Evolutionary conservation across 2,329 filamentous ascomycete genomes (phyloP).

Genomic region (Venturia asperata): DNA sequence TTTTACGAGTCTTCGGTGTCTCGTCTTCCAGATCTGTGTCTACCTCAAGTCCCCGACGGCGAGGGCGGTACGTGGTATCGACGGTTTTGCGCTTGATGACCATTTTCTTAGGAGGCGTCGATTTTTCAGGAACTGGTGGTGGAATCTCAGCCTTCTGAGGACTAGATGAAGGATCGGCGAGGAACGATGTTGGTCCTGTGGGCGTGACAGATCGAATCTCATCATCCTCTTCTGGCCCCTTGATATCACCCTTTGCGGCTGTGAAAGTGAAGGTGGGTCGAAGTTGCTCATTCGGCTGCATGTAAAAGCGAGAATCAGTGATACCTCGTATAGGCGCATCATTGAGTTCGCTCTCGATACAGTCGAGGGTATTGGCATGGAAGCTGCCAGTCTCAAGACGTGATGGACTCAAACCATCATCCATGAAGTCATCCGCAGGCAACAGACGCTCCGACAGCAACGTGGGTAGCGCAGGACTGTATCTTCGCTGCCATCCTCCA

Average conservation of each 20-base stretch:
- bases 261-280: background rate
- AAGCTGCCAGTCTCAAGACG: background rate
- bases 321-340: background rate
- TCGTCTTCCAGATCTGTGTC: background rate
- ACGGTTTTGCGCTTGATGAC: constrained; percentile 5
- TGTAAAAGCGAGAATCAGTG: constrained; percentile 3
- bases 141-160: background rate
- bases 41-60: background rate
- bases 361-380: background rate
- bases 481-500: constrained; percentile 21
- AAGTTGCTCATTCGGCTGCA: constrained; percentile 8
- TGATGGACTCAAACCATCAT: background rate
- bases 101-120: background rate
- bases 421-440: background rate
- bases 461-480: constrained; percentile 32
- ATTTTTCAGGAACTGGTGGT: constrained; percentile 1
- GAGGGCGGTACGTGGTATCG: background rate
- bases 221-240: background rate
- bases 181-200: background rate
- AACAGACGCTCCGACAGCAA: constrained; percentile 35
- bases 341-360: background rate
- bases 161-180: background rate
- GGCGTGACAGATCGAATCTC: background rate
- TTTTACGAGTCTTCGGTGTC: background rate
- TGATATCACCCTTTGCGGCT: background rate